Conservation (phyloP, 805 yeast genomes). For the Schwanniomyces vanrijiae region DNA sequence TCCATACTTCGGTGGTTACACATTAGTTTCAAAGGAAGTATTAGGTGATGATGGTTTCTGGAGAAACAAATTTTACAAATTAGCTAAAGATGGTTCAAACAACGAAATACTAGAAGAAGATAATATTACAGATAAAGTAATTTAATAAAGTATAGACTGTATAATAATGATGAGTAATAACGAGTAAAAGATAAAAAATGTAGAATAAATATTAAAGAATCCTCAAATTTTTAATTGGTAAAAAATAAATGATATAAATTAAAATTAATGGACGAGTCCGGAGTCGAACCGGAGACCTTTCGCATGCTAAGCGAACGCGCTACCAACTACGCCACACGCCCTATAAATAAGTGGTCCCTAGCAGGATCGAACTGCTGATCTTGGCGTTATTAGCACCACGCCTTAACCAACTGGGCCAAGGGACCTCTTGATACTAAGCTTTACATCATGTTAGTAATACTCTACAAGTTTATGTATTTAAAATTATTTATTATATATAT, state of each 20-base stretch:
- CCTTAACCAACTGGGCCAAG: conserved; percentile 57
- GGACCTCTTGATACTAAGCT: conserved; percentile 27
- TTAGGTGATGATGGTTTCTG: conserved; percentile 71
- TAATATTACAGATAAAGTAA: not conserved
- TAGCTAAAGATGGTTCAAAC: conserved; percentile 13
- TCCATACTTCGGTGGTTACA: conserved; percentile 57
- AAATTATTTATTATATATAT: too few relatives aligned
- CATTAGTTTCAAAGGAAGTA: conserved; percentile 50
- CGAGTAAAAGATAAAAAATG: not conserved
- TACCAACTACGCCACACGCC: conserved; percentile 53
- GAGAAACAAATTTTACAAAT: conserved; percentile 56
- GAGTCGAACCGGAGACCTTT: conserved; percentile 50
- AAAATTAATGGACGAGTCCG: conserved; percentile 38
- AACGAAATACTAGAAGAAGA: not conserved
- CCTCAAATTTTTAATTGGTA: too few relatives aligned
- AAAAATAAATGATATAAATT: not conserved
- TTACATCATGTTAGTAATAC: too few relatives aligned
- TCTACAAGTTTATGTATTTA: too few relatives aligned
- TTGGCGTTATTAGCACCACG: conserved; percentile 56
- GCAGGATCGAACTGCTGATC: conserved; percentile 90
- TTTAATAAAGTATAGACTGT: not conserved
- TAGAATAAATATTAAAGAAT: not conserved
- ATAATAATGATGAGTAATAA: not conserved
- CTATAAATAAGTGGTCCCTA: conserved; percentile 58
- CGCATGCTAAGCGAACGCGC: conserved; percentile 52